Evolutionary conservation across 2,329 filamentous ascomycete species (phyloP), one percentile per base, ranked within the genome.

Genomic region (Calonectria pteridis): DNA sequence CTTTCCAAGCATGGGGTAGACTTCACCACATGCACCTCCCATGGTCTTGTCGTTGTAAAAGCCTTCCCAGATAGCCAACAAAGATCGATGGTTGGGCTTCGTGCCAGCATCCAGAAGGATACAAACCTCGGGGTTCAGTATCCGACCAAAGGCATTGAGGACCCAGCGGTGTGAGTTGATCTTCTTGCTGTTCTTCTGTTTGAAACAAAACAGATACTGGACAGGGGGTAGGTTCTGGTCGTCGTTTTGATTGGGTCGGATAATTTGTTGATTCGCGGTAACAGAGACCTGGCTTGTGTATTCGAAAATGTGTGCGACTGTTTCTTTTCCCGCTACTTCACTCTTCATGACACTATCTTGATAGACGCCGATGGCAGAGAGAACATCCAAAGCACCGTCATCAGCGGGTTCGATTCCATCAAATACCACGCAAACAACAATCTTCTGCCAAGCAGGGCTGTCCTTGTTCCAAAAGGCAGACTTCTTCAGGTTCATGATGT

Each of bases 111-210:
- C 68, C 2, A 70, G 49, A 40, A 65, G 49, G n/a, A 65, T 70
- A 26, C 46, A 53, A 18, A 70, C 46, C 13, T 70, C 59, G 1
- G 68, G 59, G 16, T 70, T 70, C 18, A 70, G 11, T 13, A 65
- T 50, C n/a, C 49, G 20, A 0, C 58, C 68, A 31, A 70, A 70
- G 29, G 68, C 68, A 11, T 64, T 65, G 16, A 65, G 63, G 13
- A 65, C 46, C 68, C 68, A 70, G 7, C 68, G 68, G 31, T 70
- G 68, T 2, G 68, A 70, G 28, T 70, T 70, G 35, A 70, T 70
- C 18, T 70, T 70, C 68, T 65, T 65, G 20, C 33, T 65, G 49
- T 70, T 70, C 26, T 70, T 70, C 28, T 65, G 58, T 40, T 70
- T 70, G 9, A 70, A 31, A 33, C 68, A 70, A 31, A 70, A 64